These are phyloP conservation scores for Penicillium waksmanii DNA, from an alignment of 495 filamentous ascomycete species.

Conservation along the genomic window DNA sequence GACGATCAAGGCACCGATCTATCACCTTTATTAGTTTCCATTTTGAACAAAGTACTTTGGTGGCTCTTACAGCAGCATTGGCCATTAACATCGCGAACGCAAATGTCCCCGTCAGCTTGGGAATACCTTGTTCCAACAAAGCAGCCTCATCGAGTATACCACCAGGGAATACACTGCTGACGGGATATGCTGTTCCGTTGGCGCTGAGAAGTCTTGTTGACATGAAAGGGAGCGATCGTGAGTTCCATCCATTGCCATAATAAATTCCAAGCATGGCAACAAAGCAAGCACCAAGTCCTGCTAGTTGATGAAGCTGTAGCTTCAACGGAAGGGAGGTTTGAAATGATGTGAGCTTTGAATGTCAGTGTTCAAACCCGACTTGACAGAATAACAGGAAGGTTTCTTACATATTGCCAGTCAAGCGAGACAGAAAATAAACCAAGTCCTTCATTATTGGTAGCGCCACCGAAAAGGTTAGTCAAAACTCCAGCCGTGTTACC, in stretches of 20 bases:
- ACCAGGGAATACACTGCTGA: constrained; percentile 33
- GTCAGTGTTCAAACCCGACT: constrained; percentile 11
- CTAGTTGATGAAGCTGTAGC: constrained; percentile 23
- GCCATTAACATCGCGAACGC: constrained; percentile 37
- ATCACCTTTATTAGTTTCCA: constrained; percentile 10
- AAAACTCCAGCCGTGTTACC: constrained; percentile 33
- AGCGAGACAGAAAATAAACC: constrained; percentile 53
- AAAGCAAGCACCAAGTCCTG: constrained; percentile 23
- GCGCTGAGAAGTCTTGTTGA: constrained; percentile 23
- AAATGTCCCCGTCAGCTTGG: constrained; percentile 49
- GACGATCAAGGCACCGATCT: constrained; percentile 40
- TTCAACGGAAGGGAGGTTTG: constrained; percentile 40
- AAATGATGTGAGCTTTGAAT: constrained; percentile 33
- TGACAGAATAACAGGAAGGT: not conserved
- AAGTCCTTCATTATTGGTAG: constrained; percentile 53
- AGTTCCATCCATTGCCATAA: constrained; percentile 33
- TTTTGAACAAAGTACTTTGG: not conserved
- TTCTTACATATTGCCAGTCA: constrained; percentile 61
- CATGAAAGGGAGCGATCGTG: constrained; percentile 36
- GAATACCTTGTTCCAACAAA: constrained; percentile 40
- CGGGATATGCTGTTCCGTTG: constrained; percentile 32
- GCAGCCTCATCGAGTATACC: constrained; percentile 40
- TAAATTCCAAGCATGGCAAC: constrained; percentile 32
- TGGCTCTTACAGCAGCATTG: constrained; percentile 34
- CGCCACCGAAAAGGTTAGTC: constrained; percentile 57